Conservation (phyloP, 148 eudicot species). For the Rhododendron ferrugineum region DNA sequence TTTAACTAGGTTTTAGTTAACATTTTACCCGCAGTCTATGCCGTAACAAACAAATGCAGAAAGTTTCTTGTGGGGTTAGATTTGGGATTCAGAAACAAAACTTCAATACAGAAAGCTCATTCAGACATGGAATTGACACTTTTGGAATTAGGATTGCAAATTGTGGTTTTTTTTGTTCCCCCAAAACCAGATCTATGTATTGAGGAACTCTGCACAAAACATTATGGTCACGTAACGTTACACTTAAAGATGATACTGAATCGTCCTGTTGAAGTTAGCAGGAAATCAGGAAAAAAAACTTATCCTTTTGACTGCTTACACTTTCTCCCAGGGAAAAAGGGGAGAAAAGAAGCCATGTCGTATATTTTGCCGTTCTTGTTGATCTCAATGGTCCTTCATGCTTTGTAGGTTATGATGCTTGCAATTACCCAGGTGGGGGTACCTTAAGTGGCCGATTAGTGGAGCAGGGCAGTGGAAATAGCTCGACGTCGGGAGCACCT, state of each 20-base stretch:
- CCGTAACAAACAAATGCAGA: background rate
- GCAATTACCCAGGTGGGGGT: constrained; percentile 46
- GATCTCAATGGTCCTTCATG: background rate
- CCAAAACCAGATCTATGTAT: background rate
- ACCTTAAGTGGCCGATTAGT: constrained; percentile 9
- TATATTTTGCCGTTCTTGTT: background rate
- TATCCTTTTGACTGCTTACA: background rate
- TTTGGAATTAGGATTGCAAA: background rate
- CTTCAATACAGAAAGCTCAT: background rate
- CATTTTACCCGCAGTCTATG: background rate
- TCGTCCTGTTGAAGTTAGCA: background rate
- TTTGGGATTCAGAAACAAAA: background rate
- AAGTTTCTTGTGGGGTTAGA: background rate
- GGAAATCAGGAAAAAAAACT: background rate
- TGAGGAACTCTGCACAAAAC: background rate
- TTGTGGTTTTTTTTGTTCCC: background rate
- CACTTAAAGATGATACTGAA: background rate
- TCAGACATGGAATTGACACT: background rate
- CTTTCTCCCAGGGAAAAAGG: background rate
- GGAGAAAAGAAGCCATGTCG: background rate
- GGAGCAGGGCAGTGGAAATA: background rate
- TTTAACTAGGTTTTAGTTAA: background rate
- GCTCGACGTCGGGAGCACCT: background rate
- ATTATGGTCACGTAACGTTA: too few relatives aligned
- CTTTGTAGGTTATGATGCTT: constrained; percentile 48